Percentiles rank a stretch among this genome's conserved stretches.
These are phyloP conservation scores for Phaseolus lunatus DNA, from an alignment of 306 rosid genomes.

Conservation along the genomic window DNA sequence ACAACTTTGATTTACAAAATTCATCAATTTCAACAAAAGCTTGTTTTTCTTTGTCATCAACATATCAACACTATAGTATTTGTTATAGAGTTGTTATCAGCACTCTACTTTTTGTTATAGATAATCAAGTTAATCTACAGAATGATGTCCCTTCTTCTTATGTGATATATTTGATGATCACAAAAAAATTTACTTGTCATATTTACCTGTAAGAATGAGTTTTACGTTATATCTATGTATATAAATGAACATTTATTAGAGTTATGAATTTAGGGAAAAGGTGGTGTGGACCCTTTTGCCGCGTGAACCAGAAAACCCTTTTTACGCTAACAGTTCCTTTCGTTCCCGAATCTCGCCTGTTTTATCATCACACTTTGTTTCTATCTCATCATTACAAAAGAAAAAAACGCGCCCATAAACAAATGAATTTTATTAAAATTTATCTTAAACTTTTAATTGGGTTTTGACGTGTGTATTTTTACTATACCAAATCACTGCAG, in stretches of 20 bases:
- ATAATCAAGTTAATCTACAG: not conserved
- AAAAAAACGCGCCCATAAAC: not conserved
- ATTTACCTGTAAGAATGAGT: not conserved
- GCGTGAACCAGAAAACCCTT: not conserved
- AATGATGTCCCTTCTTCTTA: not conserved
- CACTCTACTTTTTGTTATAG: not conserved
- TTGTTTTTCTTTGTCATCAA: no score
- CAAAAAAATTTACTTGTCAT: not conserved
- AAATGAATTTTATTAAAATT: not conserved
- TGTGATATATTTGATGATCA: not conserved
- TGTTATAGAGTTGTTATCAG: no score
- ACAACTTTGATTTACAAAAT: no score
- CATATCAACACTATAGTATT: no score
- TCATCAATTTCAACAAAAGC: no score
- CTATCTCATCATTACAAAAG: not conserved
- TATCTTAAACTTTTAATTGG: not conserved
- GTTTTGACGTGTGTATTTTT: not conserved
- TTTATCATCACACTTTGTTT: not conserved
- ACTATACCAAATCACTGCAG: not conserved
- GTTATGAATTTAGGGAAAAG: not conserved
- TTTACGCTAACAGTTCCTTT: slow-evolving; percentile 35
- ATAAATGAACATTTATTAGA: not conserved
- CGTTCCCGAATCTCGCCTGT: not conserved
- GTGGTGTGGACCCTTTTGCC: not conserved
- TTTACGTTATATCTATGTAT: not conserved